Conservation (phyloP, 352 stramenopile species). For the Pseudoperonospora humuli region DNA sequence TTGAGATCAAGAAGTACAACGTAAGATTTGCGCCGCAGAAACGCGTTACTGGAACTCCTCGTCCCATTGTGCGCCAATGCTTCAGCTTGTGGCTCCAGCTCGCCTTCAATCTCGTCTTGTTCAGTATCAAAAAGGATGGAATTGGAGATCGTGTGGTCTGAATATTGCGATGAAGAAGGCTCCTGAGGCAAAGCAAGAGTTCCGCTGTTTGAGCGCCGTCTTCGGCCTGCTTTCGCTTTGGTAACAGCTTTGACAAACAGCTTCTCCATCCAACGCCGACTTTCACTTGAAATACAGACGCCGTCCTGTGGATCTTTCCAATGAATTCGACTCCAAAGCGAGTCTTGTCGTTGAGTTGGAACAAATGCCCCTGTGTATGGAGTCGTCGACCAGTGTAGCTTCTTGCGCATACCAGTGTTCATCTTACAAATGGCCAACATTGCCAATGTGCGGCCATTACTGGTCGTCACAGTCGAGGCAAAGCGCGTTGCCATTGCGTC, state of each 20-base stretch:
- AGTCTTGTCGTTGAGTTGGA: slow-evolving; percentile 25
- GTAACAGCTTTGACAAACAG: slow-evolving; percentile 57
- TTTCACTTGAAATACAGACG: slow-evolving; percentile 53
- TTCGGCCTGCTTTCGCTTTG: slow-evolving; percentile 15
- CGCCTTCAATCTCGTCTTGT: slow-evolving; percentile 14
- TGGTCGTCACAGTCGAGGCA: slow-evolving; percentile 2
- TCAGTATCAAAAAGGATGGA: slow-evolving; percentile 12
- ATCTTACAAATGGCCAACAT: slow-evolving; percentile 39
- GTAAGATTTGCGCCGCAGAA: slow-evolving; percentile 39
- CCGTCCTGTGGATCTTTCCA: slow-evolving; percentile 15
- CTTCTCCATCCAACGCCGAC: slow-evolving; percentile 56
- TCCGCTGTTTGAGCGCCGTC: slow-evolving; percentile 9
- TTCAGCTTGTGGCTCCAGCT: slow-evolving; percentile 17
- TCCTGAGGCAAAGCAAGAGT: slow-evolving; percentile 5
- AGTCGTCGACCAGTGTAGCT: slow-evolving; percentile 69
- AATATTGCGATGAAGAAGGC: neutral
- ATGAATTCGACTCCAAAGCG: slow-evolving; percentile 44
- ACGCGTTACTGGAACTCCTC: slow-evolving; percentile 11
- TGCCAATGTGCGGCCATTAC: slow-evolving; percentile 16
- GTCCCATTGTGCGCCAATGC: neutral
- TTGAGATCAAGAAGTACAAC: slow-evolving; percentile 73
- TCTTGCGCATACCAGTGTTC: slow-evolving; percentile 60
- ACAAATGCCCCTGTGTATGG: slow-evolving; percentile 25
- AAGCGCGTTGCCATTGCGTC: slow-evolving; percentile 17
- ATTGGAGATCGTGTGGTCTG: slow-evolving; percentile 8